Evolutionary conservation across 495 filamentous ascomycete genomes (phyloP).

Genomic region (Usnea hakonensis): DNA sequence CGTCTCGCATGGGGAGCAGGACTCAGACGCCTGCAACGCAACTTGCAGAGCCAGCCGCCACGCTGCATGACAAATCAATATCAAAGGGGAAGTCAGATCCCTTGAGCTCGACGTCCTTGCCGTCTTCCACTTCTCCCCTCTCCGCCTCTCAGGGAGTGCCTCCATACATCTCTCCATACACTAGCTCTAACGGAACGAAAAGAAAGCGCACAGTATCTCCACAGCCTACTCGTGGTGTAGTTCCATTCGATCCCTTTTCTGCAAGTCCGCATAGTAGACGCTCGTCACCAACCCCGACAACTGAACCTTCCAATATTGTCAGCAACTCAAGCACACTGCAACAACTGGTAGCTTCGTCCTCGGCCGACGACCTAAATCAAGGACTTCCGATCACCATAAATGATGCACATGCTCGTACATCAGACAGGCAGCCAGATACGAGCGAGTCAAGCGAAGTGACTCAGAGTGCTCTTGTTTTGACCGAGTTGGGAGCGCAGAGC

Average conservation of each 20-base stretch:
- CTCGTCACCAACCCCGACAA: not conserved
- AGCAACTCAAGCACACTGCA: not conserved
- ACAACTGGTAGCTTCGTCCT: not conserved
- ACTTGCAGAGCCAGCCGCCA: not conserved
- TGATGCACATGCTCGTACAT: not conserved
- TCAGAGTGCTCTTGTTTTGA: not conserved
- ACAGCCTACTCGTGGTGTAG: not conserved
- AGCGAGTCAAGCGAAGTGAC: not conserved
- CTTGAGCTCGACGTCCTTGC: not conserved
- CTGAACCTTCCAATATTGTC: not conserved
- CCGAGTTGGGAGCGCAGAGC: not conserved
- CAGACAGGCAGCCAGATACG: not conserved
- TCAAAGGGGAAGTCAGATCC: not conserved
- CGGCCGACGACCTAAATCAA: not conserved
- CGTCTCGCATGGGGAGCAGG: not conserved
- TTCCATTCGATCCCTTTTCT: not conserved
- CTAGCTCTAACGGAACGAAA: not conserved
- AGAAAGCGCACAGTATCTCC: slow-evolving; percentile 10
- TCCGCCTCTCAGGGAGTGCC: not conserved
- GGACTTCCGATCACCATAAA: not conserved
- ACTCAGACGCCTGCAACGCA: not conserved
- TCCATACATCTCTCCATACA: not conserved
- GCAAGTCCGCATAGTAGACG: not conserved
- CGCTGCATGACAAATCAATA: not conserved
- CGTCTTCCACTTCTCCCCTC: not conserved